These are phyloP conservation scores for Rubus idaeus DNA, from an alignment of 306 rosid species.

Conservation along the genomic window DNA sequence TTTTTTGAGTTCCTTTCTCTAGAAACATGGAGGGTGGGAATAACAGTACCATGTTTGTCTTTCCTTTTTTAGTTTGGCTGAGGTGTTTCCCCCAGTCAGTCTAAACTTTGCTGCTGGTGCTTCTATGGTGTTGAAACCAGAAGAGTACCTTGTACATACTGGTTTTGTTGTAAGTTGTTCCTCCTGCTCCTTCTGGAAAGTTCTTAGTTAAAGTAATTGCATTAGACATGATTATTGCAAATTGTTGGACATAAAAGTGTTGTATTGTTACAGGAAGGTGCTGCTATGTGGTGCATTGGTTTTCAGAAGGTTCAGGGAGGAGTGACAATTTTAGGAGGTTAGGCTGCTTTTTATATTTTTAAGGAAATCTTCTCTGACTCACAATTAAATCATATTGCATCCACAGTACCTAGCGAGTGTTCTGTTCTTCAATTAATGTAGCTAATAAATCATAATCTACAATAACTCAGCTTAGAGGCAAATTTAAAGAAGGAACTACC, in stretches of 20 bases:
- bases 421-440: not conserved
- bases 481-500: not conserved
- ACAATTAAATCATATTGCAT: slow-evolving; percentile 18
- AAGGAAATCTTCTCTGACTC: not conserved
- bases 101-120: slow-evolving; percentile 85
- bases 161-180: slow-evolving; percentile 57
- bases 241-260: slow-evolving; percentile 20
- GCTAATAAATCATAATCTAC: not conserved
- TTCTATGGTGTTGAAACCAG: slow-evolving; percentile 86
- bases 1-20: slow-evolving; percentile 5
- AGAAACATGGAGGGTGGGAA: slow-evolving; percentile 3
- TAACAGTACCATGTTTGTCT: not conserved
- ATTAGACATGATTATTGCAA: slow-evolving; percentile 19
- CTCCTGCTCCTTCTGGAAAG: slow-evolving; percentile 10
- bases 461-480: not conserved
- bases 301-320: slow-evolving; percentile 79
- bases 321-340: slow-evolving; percentile 86
- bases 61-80: slow-evolving; percentile 48
- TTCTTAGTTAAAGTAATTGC: slow-evolving; percentile 14
- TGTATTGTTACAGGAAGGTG: slow-evolving; percentile 55
- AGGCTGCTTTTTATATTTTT: slow-evolving; percentile 7
- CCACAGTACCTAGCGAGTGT: slow-evolving; percentile 7
- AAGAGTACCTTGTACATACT: slow-evolving; percentile 68
- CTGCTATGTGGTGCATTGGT: slow-evolving; percentile 83
- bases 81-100: slow-evolving; percentile 75